Evolutionary conservation across 2,329 filamentous ascomycete species (phyloP).

Genomic region (Polychaeton citri): DNA sequence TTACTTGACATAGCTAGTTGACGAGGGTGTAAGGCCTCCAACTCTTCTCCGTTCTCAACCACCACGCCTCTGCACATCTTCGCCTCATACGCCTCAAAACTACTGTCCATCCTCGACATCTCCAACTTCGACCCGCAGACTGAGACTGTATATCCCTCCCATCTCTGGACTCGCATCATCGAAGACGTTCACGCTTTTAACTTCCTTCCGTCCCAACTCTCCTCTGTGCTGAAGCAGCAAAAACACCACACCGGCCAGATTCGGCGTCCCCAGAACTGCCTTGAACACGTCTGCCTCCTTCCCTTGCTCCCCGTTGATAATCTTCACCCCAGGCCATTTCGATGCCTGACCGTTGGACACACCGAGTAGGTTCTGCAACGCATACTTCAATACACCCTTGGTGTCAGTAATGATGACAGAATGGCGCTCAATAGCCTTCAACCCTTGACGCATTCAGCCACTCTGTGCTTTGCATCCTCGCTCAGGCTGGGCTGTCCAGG

Average conservation of each 20-base stretch:
- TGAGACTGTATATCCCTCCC: no score
- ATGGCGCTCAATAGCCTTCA: not conserved
- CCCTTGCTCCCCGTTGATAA: no score
- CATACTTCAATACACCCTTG: not conserved
- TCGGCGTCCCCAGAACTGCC: not conserved
- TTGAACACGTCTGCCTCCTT: not conserved
- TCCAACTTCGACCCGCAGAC: no score
- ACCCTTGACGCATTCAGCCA: not conserved
- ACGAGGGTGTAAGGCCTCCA: no score
- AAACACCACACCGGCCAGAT: not conserved
- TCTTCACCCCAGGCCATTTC: not conserved
- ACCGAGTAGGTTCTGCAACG: not conserved
- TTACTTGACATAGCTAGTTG: no score
- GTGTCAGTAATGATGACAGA: not conserved
- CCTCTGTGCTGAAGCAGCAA: not conserved
- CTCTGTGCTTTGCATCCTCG: no score
- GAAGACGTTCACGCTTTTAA: not conserved
- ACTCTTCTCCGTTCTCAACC: no score
- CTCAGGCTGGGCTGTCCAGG: not conserved
- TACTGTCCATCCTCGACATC: no score
- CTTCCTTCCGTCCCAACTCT: not conserved
- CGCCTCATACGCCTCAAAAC: no score
- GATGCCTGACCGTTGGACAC: not conserved
- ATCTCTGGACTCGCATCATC: no score
- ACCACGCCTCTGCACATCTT: no score